Evolutionary conservation across 2,329 filamentous ascomycete genomes (phyloP).

Genomic region (Chaetomium strumarium): DNA sequence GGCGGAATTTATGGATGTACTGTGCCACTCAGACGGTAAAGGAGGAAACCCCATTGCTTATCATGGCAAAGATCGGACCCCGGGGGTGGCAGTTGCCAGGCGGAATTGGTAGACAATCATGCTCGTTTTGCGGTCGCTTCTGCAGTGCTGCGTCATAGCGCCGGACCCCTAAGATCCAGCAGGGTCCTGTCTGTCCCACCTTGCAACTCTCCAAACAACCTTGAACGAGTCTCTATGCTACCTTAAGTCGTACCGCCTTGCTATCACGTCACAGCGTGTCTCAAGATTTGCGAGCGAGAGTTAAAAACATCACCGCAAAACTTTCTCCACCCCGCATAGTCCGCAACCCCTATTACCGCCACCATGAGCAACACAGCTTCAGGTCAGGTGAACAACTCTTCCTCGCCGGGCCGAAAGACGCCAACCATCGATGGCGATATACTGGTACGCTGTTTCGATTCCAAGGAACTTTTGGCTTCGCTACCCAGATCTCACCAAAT

Average conservation of each 20-base stretch:
- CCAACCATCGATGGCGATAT: background rate
- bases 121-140: background rate
- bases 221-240: no score
- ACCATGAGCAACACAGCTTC: background rate
- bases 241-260: no score
- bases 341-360: background rate
- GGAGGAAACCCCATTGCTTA: background rate
- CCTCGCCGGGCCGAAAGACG: background rate
- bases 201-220: no score
- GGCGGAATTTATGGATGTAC: background rate
- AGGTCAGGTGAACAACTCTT: background rate
- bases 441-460: background rate
- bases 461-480: background rate
- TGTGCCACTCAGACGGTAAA: background rate
- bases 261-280: no score
- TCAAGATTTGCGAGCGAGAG: no score
- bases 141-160: background rate
- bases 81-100: background rate
- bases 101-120: background rate
- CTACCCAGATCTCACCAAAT: no score
- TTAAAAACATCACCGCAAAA: background rate
- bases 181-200: no score
- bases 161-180: no score
- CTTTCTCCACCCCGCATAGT: background rate
- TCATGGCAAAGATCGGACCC: background rate